Evolutionary conservation across 345 rosid species (phyloP).

Genomic region (Turritis glabra): DNA sequence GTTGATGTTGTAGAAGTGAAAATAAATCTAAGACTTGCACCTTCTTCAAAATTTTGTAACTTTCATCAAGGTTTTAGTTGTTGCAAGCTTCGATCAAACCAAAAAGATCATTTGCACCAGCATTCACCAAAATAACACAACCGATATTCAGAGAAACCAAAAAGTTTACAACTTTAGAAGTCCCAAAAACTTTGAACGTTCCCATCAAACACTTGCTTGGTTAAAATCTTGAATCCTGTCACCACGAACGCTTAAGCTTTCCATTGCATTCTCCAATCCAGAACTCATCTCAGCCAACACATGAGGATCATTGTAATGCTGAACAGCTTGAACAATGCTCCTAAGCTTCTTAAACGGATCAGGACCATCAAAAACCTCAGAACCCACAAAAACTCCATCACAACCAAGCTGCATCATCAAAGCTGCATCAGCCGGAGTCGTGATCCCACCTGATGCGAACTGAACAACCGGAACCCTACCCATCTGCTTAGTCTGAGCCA

Average conservation of each 20-base stretch:
- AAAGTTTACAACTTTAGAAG: neutral
- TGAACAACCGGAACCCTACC: slow-evolving; percentile 64
- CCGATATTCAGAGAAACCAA: neutral
- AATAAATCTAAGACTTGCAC: neutral
- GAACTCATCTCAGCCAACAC: slow-evolving; percentile 55
- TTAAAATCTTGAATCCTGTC: slow-evolving; percentile 35
- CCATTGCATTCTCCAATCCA: slow-evolving; percentile 45
- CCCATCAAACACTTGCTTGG: slow-evolving; percentile 24
- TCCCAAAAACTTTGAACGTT: no score
- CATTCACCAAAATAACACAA: neutral
- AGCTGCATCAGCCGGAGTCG: slow-evolving; percentile 65
- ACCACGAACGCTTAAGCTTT: slow-evolving; percentile 16
- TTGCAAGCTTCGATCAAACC: neutral
- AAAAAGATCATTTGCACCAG: neutral
- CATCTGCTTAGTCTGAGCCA: slow-evolving; percentile 66
- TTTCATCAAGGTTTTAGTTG: neutral
- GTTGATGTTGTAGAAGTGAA: neutral
- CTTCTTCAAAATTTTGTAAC: neutral
- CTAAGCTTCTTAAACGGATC: slow-evolving; percentile 54
- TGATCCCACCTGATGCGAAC: slow-evolving; percentile 62
- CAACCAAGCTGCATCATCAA: slow-evolving; percentile 73
- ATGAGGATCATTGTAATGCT: slow-evolving; percentile 61
- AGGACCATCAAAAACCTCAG: slow-evolving; percentile 46
- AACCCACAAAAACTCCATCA: slow-evolving; percentile 62
- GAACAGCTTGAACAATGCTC: slow-evolving; percentile 61